A percentile compares a stretch with the other conserved stretches of the same genome.
Evolutionary conservation across 192 early-diverging fungal species (phyloP).

Genomic region (Thamnidium elegans): DNA sequence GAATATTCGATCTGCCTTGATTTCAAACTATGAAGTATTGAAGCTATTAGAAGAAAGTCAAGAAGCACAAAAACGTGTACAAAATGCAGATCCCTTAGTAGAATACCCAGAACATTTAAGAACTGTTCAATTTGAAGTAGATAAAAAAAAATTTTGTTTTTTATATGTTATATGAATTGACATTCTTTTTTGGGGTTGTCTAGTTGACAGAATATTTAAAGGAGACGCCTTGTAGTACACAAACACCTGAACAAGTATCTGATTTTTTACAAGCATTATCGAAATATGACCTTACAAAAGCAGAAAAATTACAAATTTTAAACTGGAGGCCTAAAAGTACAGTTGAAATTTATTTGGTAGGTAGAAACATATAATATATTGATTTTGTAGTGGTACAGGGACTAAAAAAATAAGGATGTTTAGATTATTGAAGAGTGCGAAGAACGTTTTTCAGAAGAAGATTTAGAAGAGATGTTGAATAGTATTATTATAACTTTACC

Average conservation of each 20-base stretch:
- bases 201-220: slow-evolving; percentile 58
- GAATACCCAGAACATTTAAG: slow-evolving; percentile 61
- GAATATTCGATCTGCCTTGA: slow-evolving; percentile 55
- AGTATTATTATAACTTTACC: slow-evolving; percentile 51
- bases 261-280: slow-evolving; percentile 43
- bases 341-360: slow-evolving; percentile 65
- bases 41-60: slow-evolving; percentile 57
- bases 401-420: not conserved
- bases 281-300: slow-evolving; percentile 60
- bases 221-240: slow-evolving; percentile 54
- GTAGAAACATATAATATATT: not conserved
- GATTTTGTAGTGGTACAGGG: not conserved
- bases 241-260: slow-evolving; percentile 51
- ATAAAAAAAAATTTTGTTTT: not conserved
- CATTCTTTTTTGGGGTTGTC: not conserved
- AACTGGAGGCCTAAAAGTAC: slow-evolving; percentile 63
- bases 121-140: slow-evolving; percentile 65
- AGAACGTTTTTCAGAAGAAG: slow-evolving; percentile 55
- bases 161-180: not conserved
- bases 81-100: slow-evolving; percentile 28
- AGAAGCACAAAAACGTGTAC: slow-evolving; percentile 37
- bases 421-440: slow-evolving; percentile 70
- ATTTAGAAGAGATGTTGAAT: slow-evolving; percentile 50
- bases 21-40: slow-evolving; percentile 71
- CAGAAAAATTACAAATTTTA: slow-evolving; percentile 71